Evolutionary conservation across 345 rosid species (phyloP), one percentile per base, ranked within the genome.

Genomic region (Raphanus sativus): DNA sequence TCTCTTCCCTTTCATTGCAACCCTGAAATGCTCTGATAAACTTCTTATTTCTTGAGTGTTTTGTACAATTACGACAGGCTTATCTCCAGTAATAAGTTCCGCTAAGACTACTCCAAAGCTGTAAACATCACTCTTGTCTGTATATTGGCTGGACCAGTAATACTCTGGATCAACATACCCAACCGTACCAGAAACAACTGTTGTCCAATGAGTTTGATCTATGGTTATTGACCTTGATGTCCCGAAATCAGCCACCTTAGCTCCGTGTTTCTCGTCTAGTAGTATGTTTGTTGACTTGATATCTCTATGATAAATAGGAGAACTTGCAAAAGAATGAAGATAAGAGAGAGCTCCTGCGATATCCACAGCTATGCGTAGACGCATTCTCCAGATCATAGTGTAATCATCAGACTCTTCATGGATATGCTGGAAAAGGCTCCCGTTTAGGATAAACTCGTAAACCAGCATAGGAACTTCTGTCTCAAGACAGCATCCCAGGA

Each of bases 1-100:
- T 16, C 77, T 83, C 30, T 60, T 86, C 73, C 83, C 88, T 15
- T 81, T 84, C 73, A 86, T 74, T 7, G 84, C 64, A 24, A 64
- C 40, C 66, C 50, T 76, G 75, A 81, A 73, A 65, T 87, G 83
- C 2, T 80, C 84, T 64, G 77, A 88, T 78, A 87, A 70, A 56
- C 85, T 84, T 62, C 77, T 81, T 15, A 71, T 67, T 8, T 85
- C 89, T 4, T 68, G 77, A 10, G 84, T 83, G 67, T 86, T 76
- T 66, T 71, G 67, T 15, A 59, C 75, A 32, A 65, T 85, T 40
- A 86, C 67, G 4, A 78, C 73, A 28, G 74, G 67, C 32, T 66
- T 78, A 0, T 66, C 26, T n/a, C 77, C 73, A 2, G 81, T 65
- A 0, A 78, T 32, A 5, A 72, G 73, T 10, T 78, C 81, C 0